Base-by-base conservation (phyloP, 1,139 yeast genomes). In the Suhomyces guaymorum region DNA sequence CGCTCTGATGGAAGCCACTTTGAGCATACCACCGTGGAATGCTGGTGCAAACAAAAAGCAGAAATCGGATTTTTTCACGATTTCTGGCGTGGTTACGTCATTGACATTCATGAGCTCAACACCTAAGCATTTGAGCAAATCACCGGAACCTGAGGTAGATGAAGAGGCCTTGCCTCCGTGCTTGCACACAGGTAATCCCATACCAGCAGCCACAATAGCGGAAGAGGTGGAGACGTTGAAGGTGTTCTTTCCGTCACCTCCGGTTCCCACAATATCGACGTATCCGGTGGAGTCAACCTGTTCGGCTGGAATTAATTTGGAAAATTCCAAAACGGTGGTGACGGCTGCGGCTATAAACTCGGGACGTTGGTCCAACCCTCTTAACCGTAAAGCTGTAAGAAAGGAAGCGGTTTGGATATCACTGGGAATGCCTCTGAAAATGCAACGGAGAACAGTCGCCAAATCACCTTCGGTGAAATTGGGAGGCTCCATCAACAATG, bases 101-200 rank as follows among this genome's bases (percentile, higher is more conserved):
- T 76, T 82, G 20, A 89, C 88, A 50, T 79, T 77, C 50, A 77
- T 66, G 42, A 88, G 66, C 44, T 88, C 87, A 13, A 89, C 82
- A 0, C 96, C 97, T 25, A 92, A 70, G 20, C 78, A 71, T 25
- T 75, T 70, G 53, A 92, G 73, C 43, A 92, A 67, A 57, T 92
- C 98, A 2, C 97, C 97, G 1, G 97, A 84, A 0, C 98, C 98
- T 1, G 96, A 86, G 2, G 85, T 61, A 0, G 96, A 87, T 0
- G 97, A 89, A 0, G 96, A 81, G 0, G 98, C 97, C 52, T 92
- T 92, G 15, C 97, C 97, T 15, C 98, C 98, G 57, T 92, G 98
- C 53, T 75, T 90, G 57, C 96, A 87, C 12, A 90, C 81, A 16
- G 78, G 75, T 32, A 89, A 59, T 1, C 89, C 89, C 70, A 87